Conservation (phyloP, 768 basidiomycete species). For the Phaeolepiota aurea region DNA sequence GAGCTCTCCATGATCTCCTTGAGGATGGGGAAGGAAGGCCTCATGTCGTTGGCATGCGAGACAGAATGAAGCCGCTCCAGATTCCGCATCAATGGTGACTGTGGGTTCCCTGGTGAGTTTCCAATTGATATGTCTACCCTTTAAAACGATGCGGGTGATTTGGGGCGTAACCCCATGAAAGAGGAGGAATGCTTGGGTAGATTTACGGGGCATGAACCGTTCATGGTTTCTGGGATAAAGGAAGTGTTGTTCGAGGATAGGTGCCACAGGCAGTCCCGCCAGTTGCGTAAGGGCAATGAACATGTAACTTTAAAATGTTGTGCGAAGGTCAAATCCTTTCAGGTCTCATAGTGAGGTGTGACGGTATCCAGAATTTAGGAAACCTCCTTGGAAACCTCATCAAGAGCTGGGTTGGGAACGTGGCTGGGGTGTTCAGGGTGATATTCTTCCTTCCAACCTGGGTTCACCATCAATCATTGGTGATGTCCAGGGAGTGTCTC, state of each 20-base stretch:
- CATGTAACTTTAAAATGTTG: conserved; percentile 39
- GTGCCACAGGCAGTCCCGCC: conserved; percentile 35
- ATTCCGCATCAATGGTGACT: conserved; percentile 30
- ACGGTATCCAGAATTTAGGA: conserved; percentile 32
- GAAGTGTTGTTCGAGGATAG: conserved; percentile 42
- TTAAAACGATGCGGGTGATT: conserved; percentile 39
- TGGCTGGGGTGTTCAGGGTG: no score
- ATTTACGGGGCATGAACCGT: conserved; percentile 29
- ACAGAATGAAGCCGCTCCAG: conserved; percentile 49
- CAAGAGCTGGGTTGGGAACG: conserved; percentile 3
- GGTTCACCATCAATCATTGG: conserved; percentile 24
- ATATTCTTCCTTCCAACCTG: no score
- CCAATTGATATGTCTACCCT: conserved; percentile 72
- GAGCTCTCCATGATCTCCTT: conserved; percentile 40
- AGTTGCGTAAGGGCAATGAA: conserved; percentile 32
- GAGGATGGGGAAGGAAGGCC: conserved; percentile 51
- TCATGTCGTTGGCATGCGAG: conserved; percentile 54
- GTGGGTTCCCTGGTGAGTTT: no score
- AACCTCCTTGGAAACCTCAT: conserved; percentile 21
- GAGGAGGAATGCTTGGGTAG: conserved; percentile 32
- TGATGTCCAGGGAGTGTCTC: conserved; percentile 31
- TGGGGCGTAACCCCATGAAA: conserved; percentile 51
- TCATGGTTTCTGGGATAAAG: conserved; percentile 49
- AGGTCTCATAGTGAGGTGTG: conserved; percentile 43
- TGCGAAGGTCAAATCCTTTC: conserved; percentile 43